Base-by-base conservation (phyloP, 2,329 filamentous ascomycete species). In the Scopulariopsis brevicaulis region DNA sequence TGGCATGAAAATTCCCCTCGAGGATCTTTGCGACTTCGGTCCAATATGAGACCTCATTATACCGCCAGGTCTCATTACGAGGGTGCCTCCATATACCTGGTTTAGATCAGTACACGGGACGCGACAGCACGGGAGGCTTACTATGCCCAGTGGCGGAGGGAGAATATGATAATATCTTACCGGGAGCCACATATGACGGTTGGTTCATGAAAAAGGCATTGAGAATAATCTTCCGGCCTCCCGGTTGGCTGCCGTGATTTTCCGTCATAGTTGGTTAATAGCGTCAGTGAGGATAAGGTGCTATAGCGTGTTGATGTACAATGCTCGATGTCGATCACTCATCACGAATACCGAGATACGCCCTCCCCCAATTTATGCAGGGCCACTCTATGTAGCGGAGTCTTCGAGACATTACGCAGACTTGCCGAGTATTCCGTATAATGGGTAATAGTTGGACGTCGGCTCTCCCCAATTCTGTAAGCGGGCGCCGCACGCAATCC, bases 1-100 rank as follows among this genome's bases (percentile, higher is more conserved):
- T 71, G 12, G 71, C 75, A 59, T 78, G 76, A 60, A 79, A 78
- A 35, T 76, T 75, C 24, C 73, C 74, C 12, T 70, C 70, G 46
- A 79, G 75, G 2, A 79, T 69, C 57, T 77, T 70, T 1, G 77
- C 77, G 1, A 79, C 63, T 1, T 70, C 63, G 2, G 75, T 72
- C 77, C 77, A 80, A 62, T 75, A 72, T 20, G 72, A 57, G 11
- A 65, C 15, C 12, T 61, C 59, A n/a, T 58, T 65, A 57, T 65
- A 64, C 34, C 62, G 56, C 10, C 58, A 57, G 1, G 61, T 62
- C 40, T 63, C 60, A 22, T 64, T 64, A 12, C 53, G 55, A 1
- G 63, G 63, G 35, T 65, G 62, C 51, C 60, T 58, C 63, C 63
- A 65, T 18, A 62, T 57, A 1, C 63, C 61, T 59, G 24, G 18